phyloP scores from a whole-genome alignment of 768 basidiomycete genomes.

The Porphyrellus cyaneotinctus region DNA sequence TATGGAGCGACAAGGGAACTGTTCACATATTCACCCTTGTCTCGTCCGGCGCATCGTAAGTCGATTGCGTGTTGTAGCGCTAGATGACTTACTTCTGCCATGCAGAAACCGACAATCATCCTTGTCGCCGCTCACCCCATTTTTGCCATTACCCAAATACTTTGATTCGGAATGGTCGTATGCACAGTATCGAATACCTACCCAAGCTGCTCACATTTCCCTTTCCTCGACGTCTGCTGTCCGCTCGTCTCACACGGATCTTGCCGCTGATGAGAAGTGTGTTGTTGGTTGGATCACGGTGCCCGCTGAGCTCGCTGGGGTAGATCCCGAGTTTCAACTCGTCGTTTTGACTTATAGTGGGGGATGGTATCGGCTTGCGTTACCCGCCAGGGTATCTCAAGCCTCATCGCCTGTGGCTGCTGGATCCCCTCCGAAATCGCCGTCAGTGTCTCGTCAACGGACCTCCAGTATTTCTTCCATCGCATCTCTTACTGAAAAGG shows the following conservation, averaged over 20 bases:
- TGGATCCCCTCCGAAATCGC: conserved; percentile 44
- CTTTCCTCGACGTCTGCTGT: conserved; percentile 60
- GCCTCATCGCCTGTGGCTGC: conserved; percentile 22
- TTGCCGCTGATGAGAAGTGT: conserved; percentile 80
- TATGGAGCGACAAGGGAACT: conserved; percentile 95
- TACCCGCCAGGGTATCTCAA: conserved; percentile 41
- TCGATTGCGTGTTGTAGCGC: conserved; percentile 15
- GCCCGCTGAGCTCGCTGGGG: conserved; percentile 33
- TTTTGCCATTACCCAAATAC: conserved; percentile 81
- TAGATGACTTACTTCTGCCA: conserved; percentile 2
- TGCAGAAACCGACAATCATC: conserved; percentile 80
- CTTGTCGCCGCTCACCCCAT: conserved; percentile 74
- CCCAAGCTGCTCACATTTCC: conserved; percentile 79
- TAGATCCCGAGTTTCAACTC: conserved; percentile 62
- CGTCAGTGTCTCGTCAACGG: conserved; percentile 39
- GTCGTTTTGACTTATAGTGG: conserved; percentile 84
- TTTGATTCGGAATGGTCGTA: conserved; percentile 98
- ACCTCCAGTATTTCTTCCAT: conserved; percentile 56
- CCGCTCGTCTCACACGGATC: conserved; percentile 53
- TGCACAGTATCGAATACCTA: conserved; percentile 85
- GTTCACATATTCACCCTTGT: conserved; percentile 83
- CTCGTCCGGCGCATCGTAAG: conserved; percentile 63
- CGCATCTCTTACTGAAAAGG: conserved; percentile 43
- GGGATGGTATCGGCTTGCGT: conserved; percentile 85
- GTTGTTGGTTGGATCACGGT: conserved; percentile 81